Evolutionary conservation across 225 moss, liverwort and hornwort genomes (phyloP), one percentile per base, ranked within the genome.

Genomic region (Asterella californica): DNA sequence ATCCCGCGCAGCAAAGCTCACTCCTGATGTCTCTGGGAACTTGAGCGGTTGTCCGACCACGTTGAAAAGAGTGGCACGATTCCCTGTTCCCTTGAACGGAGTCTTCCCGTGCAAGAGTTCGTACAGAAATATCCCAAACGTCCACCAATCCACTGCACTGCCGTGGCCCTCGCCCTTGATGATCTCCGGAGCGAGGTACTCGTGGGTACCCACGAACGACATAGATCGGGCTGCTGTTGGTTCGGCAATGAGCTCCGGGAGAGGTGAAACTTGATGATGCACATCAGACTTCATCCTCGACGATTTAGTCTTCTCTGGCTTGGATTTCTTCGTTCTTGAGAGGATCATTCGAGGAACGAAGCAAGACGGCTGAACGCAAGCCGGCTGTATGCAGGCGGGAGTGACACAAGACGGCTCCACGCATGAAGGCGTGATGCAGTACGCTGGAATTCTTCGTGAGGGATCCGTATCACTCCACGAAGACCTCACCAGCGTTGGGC

Each of bases 61-160:
- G 46, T 99, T 95, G 50, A 90, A 92, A 1, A 99, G 88, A 2
- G 99, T 99, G 0, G 89, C 82, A 0, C 92, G 88, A 1, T 99
- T 99, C 14, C 93, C 95, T 2, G 91, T 88, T 11, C 99, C 99
- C 74, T 95, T 99, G 84, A 99, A 99, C 4, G 99, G 99, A 10
- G 99, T 99, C 85, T 93, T 99, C 0, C 93, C 95, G 9, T 95
- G 93, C 46, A 99, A 78, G 1, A 99, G 88, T 86, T 99, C 99
- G 21, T 89, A 99, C 3, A 99, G 77, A 38, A 95, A 99, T 47
- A 99, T 95, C 2, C 99, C 99, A 27, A 99, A 99, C 0, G 95
- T 95, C 99, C 99, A 99, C 99, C 99, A 99, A 79, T 99, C 99
- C 18, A 99, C 99, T 0, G 99, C 91, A 85, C 95, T 95, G 2